phyloP scores from a whole-genome alignment of 176 grass and related monocot genomes.

The Zoysia pacifica region DNA sequence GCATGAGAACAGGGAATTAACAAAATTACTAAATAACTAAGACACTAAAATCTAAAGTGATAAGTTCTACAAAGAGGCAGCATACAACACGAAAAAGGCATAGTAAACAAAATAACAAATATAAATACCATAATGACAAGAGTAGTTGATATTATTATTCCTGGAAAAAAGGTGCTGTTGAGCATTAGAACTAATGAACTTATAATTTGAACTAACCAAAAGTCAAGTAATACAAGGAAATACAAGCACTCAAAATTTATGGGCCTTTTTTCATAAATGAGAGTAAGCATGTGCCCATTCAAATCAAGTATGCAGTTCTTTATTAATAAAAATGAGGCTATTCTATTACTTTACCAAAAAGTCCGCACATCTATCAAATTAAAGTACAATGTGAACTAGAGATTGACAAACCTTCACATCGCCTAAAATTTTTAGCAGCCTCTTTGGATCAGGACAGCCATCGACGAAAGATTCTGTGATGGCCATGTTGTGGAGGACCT shows the following conservation, averaged over 20 bases:
- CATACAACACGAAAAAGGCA: not conserved
- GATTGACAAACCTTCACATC: constrained; percentile 74
- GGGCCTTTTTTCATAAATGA: not conserved
- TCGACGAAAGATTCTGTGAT: constrained; percentile 77
- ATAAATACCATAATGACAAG: not conserved
- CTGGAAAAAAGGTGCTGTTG: no score
- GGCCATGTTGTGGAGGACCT: constrained; percentile 95
- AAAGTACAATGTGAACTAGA: constrained; percentile 22
- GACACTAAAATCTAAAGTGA: not conserved
- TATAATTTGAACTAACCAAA: not conserved
- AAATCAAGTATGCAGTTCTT: not conserved
- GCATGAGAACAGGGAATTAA: not conserved
- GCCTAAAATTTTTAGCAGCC: constrained; percentile 63
- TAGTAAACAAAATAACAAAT: not conserved
- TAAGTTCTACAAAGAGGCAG: not conserved
- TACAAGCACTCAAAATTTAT: not conserved
- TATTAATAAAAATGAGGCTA: not conserved
- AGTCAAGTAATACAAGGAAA: not conserved
- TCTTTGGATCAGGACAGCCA: constrained; percentile 75
- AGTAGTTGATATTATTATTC: not conserved
- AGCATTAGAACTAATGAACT: not conserved
- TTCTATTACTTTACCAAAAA: constrained; percentile 22
- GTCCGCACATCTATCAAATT: constrained; percentile 1
- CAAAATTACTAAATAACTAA: not conserved
- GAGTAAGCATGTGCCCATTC: not conserved